Conservation (phyloP, 805 yeast genomes). For the Priceomyces haplophilus region DNA sequence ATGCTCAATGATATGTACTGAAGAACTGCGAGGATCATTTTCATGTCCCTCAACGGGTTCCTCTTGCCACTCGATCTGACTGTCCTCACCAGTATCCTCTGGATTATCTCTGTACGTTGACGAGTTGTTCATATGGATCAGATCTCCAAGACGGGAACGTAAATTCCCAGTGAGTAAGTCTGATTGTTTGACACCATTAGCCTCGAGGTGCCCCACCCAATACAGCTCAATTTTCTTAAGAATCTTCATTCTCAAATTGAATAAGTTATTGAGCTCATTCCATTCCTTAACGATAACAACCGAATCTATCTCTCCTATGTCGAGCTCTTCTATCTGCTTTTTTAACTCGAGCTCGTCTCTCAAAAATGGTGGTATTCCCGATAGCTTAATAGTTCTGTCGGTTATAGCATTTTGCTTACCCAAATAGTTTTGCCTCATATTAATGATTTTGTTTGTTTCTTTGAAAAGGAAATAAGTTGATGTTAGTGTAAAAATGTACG, state of each 20-base stretch:
- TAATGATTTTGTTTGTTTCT: slow-evolving; percentile 71
- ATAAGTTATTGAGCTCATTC: slow-evolving; percentile 66
- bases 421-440: slow-evolving; percentile 73
- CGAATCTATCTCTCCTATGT: slow-evolving; percentile 75
- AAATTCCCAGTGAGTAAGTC: slow-evolving; percentile 28
- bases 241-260: slow-evolving; percentile 53
- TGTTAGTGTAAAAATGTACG: slow-evolving; percentile 76
- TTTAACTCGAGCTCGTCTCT: slow-evolving; percentile 69
- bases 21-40: neutral
- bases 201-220: slow-evolving; percentile 66
- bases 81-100: neutral
- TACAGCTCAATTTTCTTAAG: slow-evolving; percentile 59
- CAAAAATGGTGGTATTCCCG: slow-evolving; percentile 84
- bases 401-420: slow-evolving; percentile 88
- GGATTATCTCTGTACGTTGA: slow-evolving; percentile 10
- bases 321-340: slow-evolving; percentile 71
- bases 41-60: slow-evolving; percentile 1
- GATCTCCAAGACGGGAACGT: slow-evolving; percentile 28
- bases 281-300: slow-evolving; percentile 85
- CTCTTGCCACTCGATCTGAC: neutral
- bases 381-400: slow-evolving; percentile 81
- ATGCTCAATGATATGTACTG: neutral
- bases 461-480: slow-evolving; percentile 58
- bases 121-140: slow-evolving; percentile 17
- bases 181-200: slow-evolving; percentile 25